Evolutionary conservation across 768 basidiomycete genomes (phyloP).

Genomic region (Podaxis pistillaris): DNA sequence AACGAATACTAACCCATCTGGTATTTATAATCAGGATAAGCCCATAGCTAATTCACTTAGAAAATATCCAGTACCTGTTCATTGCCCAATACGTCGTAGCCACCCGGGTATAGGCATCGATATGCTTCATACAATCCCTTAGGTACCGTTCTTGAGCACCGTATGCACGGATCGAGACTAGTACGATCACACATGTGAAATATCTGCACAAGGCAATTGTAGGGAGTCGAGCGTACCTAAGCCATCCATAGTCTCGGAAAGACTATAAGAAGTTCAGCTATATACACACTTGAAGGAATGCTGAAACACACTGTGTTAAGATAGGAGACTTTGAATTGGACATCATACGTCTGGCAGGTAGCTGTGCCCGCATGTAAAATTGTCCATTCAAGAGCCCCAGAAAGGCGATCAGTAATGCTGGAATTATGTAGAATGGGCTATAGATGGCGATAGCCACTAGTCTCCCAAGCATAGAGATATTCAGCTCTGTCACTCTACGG

Average conservation of each 20-base stretch:
- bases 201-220: not conserved
- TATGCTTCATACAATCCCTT: slow-evolving; percentile 41
- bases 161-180: slow-evolving; percentile 62
- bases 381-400: slow-evolving; percentile 41
- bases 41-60: slow-evolving; percentile 42
- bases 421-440: slow-evolving; percentile 41
- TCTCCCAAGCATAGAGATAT: slow-evolving; percentile 33
- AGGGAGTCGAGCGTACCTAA: slow-evolving; percentile 31
- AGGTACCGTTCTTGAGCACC: slow-evolving; percentile 51
- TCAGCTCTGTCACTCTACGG: slow-evolving; percentile 27
- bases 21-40: slow-evolving; percentile 26
- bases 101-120: slow-evolving; percentile 52
- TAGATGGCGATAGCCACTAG: slow-evolving; percentile 40
- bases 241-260: slow-evolving; percentile 44
- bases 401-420: slow-evolving; percentile 37
- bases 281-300: slow-evolving; percentile 20
- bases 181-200: not conserved
- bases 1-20: slow-evolving; percentile 45
- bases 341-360: slow-evolving; percentile 33
- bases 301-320: slow-evolving; percentile 39
- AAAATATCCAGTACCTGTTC: not conserved
- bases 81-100: slow-evolving; percentile 18
- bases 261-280: not conserved
- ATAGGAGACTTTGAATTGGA: slow-evolving; percentile 36
- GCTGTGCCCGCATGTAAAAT: slow-evolving; percentile 40